Percentiles rank a stretch among this genome's conserved stretches.
Conservation (phyloP, 2,329 filamentous ascomycete genomes). For the Ophioceras dolichostomum region DNA sequence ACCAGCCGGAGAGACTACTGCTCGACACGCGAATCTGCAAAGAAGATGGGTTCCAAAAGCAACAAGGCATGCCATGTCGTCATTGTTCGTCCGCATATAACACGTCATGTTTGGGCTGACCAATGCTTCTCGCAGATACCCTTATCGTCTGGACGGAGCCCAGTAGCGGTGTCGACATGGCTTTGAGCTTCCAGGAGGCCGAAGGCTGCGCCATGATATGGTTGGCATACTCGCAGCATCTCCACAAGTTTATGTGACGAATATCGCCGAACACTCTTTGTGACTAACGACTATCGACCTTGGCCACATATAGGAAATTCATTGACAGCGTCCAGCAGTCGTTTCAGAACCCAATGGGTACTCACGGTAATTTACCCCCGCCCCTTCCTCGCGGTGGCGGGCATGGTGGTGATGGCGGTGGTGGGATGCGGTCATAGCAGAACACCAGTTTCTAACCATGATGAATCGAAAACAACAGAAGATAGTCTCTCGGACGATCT, state of each 20-base stretch:
- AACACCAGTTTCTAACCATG: too few species aligned
- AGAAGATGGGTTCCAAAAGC: slow-evolving; percentile 95
- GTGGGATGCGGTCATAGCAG: too few species aligned
- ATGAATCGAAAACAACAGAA: too few species aligned
- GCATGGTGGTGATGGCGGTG: too few species aligned
- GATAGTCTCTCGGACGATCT: slow-evolving; percentile 81
- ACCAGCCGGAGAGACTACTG: slow-evolving; percentile 70
- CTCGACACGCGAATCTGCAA: slow-evolving; percentile 84
- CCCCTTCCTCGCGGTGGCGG: too few species aligned
- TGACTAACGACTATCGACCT: too few species aligned
- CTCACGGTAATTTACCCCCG: slow-evolving; percentile 37
- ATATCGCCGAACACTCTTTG: too few species aligned
- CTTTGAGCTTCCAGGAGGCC: slow-evolving; percentile 92
- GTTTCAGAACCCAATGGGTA: slow-evolving; percentile 45
- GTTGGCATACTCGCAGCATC: slow-evolving; percentile 39
- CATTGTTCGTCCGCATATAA: neutral
- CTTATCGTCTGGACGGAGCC: slow-evolving; percentile 96
- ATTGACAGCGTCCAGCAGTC: slow-evolving; percentile 76
- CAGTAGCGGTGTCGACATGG: slow-evolving; percentile 81
- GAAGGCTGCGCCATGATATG: slow-evolving; percentile 90
- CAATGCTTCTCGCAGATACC: slow-evolving; percentile 51
- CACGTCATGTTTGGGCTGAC: slow-evolving; percentile 11
- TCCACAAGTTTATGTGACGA: too few species aligned
- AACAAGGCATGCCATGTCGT: slow-evolving; percentile 57
- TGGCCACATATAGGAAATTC: slow-evolving; percentile 94